Evolutionary conservation across 2,329 filamentous ascomycete species (phyloP).

Genomic region (Sarocladiaceae sp.): DNA sequence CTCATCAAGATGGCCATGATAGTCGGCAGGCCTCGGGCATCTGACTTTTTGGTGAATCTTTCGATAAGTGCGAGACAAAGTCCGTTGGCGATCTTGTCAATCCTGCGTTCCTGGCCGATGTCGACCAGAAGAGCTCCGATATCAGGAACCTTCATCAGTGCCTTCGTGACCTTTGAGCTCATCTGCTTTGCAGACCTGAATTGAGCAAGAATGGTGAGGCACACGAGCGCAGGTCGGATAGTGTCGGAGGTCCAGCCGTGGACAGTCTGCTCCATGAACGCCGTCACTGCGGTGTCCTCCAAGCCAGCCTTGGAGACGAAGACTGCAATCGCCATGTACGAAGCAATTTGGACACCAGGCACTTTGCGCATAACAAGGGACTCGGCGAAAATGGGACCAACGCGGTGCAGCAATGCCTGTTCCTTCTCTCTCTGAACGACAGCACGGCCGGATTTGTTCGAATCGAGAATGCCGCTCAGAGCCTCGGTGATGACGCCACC

Average conservation of each 20-base stretch:
- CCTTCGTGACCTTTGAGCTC: slow-evolving; percentile 65
- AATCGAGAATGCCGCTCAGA: slow-evolving; percentile 76
- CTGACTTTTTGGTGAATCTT: slow-evolving; percentile 55
- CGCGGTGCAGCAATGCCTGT: slow-evolving; percentile 66
- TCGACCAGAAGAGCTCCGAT: slow-evolving; percentile 56
- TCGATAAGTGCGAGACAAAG: slow-evolving; percentile 64
- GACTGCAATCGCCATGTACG: slow-evolving; percentile 86
- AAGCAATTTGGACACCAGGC: slow-evolving; percentile 76
- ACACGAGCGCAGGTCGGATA: slow-evolving; percentile 68
- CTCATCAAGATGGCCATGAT: slow-evolving; percentile 60
- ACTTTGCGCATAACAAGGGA: slow-evolving; percentile 72
- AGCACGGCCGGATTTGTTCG: slow-evolving; percentile 68
- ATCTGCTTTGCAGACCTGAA: slow-evolving; percentile 68
- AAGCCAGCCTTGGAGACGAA: slow-evolving; percentile 79
- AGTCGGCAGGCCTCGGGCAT: slow-evolving; percentile 50
- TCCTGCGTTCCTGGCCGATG: slow-evolving; percentile 60
- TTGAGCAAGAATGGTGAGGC: slow-evolving; percentile 76
- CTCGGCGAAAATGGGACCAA: slow-evolving; percentile 69
- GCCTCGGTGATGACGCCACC: slow-evolving; percentile 83
- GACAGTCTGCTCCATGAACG: slow-evolving; percentile 85
- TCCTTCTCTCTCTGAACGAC: slow-evolving; percentile 76
- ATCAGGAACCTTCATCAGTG: slow-evolving; percentile 59
- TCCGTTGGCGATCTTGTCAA: slow-evolving; percentile 69
- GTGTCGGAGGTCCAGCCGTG: slow-evolving; percentile 73
- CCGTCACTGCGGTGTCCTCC: slow-evolving; percentile 74